phyloP scores from a whole-genome alignment of 139 green algal genomes.

The Diplosphaera chodatii region DNA sequence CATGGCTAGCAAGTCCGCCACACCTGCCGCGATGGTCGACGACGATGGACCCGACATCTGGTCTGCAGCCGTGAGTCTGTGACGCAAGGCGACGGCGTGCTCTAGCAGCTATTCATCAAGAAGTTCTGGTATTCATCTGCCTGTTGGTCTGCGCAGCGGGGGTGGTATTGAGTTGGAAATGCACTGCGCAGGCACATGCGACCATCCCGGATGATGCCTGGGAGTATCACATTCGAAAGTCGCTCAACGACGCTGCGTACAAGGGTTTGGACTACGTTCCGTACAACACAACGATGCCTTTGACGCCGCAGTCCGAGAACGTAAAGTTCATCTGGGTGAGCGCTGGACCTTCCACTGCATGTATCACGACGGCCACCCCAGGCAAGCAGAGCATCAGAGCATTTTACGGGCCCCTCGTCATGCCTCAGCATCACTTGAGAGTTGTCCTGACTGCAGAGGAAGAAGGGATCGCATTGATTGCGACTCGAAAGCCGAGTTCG shows the following conservation, averaged over 20 bases:
- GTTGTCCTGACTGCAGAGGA: conserved; percentile 21
- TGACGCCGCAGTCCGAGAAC: conserved; percentile 37
- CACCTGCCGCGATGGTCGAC: not conserved
- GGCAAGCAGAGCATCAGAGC: too few relatives aligned
- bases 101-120: too few relatives aligned
- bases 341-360: too few relatives aligned
- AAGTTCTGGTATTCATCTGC: too few relatives aligned
- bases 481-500: too few relatives aligned
- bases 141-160: not conserved
- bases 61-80: conserved; percentile 26
- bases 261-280: conserved; percentile 55
- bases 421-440: too few relatives aligned
- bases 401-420: too few relatives aligned
- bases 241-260: conserved; percentile 65
- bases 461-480: conserved; percentile 13
- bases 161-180: not conserved
- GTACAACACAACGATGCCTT: conserved; percentile 67
- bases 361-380: too few relatives aligned
- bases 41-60: conserved; percentile 29
- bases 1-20: not conserved
- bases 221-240: conserved; percentile 67
- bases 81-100: too few relatives aligned
- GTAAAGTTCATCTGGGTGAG: conserved; percentile 58
- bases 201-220: conserved; percentile 55
- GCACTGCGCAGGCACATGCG: conserved; percentile 25